Evolutionary conservation across 78 protist species (phyloP).

Genomic region (Acrasis kona): DNA sequence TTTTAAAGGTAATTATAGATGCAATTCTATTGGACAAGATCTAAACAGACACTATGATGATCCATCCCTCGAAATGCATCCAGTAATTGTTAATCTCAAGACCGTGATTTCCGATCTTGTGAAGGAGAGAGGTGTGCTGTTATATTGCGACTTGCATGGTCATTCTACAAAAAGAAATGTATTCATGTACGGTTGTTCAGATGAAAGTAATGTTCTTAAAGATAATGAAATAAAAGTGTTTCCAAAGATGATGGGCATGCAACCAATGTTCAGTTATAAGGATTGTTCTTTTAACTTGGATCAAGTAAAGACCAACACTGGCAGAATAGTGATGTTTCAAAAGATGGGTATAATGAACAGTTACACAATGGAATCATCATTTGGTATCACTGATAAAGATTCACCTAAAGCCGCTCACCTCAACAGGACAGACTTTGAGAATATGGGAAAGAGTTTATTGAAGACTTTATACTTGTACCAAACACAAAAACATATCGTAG

Average conservation of each 20-base stretch:
- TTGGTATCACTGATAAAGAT: no score
- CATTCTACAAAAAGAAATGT: slow-evolving; percentile 23
- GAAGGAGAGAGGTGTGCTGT: slow-evolving; percentile 31
- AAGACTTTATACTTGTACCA: no score
- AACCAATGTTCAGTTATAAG: background rate
- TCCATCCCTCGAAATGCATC: slow-evolving; percentile 23
- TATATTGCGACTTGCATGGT: slow-evolving; percentile 53
- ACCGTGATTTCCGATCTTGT: background rate
- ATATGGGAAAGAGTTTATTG: no score
- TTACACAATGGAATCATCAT: slow-evolving; percentile 22
- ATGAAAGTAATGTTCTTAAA: background rate
- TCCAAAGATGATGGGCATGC: background rate
- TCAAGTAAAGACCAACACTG: background rate
- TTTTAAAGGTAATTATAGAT: slow-evolving; percentile 64
- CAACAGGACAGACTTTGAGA: no score
- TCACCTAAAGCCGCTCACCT: no score
- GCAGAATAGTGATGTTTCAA: slow-evolving; percentile 5
- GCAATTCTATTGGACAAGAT: slow-evolving; percentile 47
- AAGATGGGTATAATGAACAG: background rate
- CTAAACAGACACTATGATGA: slow-evolving; percentile 50
- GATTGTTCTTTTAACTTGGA: background rate
- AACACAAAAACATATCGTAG: no score
- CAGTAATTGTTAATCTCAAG: slow-evolving; percentile 36
- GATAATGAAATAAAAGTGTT: background rate
- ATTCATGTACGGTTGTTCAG: slow-evolving; percentile 50